A percentile compares a stretch with the other conserved stretches of the same genome.
phyloP scores from a whole-genome alignment of 495 filamentous ascomycete genomes.

The Oleoguttula mirabilis region DNA sequence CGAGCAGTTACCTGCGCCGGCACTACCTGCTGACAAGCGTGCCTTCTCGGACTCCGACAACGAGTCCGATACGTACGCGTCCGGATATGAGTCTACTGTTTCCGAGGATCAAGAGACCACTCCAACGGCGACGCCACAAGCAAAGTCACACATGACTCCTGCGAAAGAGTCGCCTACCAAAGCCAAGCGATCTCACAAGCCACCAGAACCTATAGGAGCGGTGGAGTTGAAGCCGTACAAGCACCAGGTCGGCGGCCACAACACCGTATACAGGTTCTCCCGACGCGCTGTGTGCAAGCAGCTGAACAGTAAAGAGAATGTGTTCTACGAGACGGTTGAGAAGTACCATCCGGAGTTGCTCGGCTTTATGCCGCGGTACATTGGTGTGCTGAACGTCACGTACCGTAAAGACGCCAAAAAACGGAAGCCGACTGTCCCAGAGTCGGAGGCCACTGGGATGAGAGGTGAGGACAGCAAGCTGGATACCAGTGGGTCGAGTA shows the following conservation, averaged over 20 bases:
- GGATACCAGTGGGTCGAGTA: not conserved
- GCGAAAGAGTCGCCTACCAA: constrained; percentile 31
- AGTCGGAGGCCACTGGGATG: constrained; percentile 9
- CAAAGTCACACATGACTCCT: constrained; percentile 21
- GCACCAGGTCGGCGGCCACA: constrained; percentile 95
- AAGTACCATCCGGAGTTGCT: constrained; percentile 77
- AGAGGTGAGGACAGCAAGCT: constrained; percentile 1
- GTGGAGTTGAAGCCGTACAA: constrained; percentile 95
- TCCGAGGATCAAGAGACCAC: constrained; percentile 49
- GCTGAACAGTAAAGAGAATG: constrained; percentile 91
- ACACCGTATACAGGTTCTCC: constrained; percentile 91
- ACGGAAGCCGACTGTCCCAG: constrained; percentile 11
- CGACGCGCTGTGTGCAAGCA: constrained; percentile 92
- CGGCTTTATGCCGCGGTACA: constrained; percentile 88
- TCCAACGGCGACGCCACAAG: constrained; percentile 42
- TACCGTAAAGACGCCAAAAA: constrained; percentile 76
- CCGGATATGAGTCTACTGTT: constrained; percentile 41
- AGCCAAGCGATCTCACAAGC: constrained; percentile 11
- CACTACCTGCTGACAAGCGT: not conserved
- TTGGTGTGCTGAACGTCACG: constrained; percentile 93
- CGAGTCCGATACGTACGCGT: constrained; percentile 42
- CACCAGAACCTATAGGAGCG: constrained; percentile 59
- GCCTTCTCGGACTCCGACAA: constrained; percentile 47
- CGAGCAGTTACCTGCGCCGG: constrained; percentile 6
- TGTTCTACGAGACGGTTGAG: constrained; percentile 96